Percentiles rank a stretch among this genome's conserved stretches.
phyloP scores from a whole-genome alignment of 2,329 filamentous ascomycete genomes.

The Blastomyces gilchristii region DNA sequence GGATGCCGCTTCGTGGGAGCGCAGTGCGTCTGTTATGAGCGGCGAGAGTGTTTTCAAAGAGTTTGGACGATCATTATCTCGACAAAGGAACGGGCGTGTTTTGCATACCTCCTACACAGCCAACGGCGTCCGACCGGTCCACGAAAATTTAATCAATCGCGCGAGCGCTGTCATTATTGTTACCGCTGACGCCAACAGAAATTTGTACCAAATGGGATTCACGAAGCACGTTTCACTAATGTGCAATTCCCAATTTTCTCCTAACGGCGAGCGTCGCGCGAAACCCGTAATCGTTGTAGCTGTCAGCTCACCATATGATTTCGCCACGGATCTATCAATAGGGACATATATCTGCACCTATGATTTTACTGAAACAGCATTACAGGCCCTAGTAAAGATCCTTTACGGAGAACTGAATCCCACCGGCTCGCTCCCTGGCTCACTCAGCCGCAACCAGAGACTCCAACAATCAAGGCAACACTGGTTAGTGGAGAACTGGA shows the following conservation, averaged over 20 bases:
- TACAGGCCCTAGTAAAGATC: conserved; percentile 72
- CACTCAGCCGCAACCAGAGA: conserved; percentile 77
- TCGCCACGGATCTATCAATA: conserved; percentile 82
- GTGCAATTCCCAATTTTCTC: conserved; percentile 45
- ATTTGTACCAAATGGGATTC: conserved; percentile 87
- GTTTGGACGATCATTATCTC: conserved; percentile 74
- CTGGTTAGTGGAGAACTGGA: conserved; percentile 87
- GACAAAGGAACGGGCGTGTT: conserved; percentile 74
- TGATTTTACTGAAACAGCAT: conserved; percentile 87
- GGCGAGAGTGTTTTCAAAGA: conserved; percentile 89
- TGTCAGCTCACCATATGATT: conserved; percentile 92
- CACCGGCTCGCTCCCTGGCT: conserved; percentile 52
- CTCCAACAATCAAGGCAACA: conserved; percentile 81
- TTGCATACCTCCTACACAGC: conserved; percentile 92
- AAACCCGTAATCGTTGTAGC: conserved; percentile 86
- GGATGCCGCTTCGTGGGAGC: conserved; percentile 48
- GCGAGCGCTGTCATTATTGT: conserved; percentile 82
- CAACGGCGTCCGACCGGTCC: conserved; percentile 81
- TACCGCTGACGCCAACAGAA: conserved; percentile 87
- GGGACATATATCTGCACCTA: conserved; percentile 92
- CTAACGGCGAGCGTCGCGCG: conserved; percentile 30
- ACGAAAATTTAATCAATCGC: conserved; percentile 83
- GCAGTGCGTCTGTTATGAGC: conserved; percentile 63
- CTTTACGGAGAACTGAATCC: conserved; percentile 64
- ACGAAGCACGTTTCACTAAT: conserved; percentile 96